Evolutionary conservation across 148 eudicot genomes (phyloP).

Genomic region (Talinum fruticosum): DNA sequence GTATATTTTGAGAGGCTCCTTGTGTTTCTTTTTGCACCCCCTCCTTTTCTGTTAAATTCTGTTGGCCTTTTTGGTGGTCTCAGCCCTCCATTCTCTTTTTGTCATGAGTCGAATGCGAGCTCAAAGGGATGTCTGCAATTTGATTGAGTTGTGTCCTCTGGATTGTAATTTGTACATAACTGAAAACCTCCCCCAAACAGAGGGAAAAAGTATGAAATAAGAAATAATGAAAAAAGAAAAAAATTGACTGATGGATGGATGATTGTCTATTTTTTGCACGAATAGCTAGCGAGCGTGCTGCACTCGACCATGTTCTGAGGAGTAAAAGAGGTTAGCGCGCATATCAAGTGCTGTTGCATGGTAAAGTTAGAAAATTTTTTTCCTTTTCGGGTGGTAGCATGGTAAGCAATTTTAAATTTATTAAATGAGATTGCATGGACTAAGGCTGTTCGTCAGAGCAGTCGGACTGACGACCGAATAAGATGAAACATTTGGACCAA

Average conservation of each 20-base stretch:
- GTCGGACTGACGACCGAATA: too few relatives aligned
- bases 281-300: too few relatives aligned
- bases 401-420: too few relatives aligned
- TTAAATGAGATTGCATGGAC: too few relatives aligned
- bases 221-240: background rate
- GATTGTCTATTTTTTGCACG: too few relatives aligned
- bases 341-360: too few relatives aligned
- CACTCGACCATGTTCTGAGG: too few relatives aligned
- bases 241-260: conserved; percentile 6
- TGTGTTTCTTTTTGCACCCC: background rate
- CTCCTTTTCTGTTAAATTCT: background rate
- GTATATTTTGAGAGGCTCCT: conserved; percentile 20
- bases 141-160: conserved; percentile 10
- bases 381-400: too few relatives aligned
- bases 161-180: conserved; percentile 38
- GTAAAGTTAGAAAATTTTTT: too few relatives aligned
- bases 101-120: conserved; percentile 20
- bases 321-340: too few relatives aligned
- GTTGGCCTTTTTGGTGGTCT: background rate
- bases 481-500: too few relatives aligned
- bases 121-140: conserved; percentile 21
- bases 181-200: background rate
- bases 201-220: background rate
- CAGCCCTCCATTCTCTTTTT: background rate
- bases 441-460: too few relatives aligned